Percentiles rank a stretch among this genome's conserved stretches.
phyloP scores from a whole-genome alignment of 768 basidiomycete genomes.

The Podaxis sp. region DNA sequence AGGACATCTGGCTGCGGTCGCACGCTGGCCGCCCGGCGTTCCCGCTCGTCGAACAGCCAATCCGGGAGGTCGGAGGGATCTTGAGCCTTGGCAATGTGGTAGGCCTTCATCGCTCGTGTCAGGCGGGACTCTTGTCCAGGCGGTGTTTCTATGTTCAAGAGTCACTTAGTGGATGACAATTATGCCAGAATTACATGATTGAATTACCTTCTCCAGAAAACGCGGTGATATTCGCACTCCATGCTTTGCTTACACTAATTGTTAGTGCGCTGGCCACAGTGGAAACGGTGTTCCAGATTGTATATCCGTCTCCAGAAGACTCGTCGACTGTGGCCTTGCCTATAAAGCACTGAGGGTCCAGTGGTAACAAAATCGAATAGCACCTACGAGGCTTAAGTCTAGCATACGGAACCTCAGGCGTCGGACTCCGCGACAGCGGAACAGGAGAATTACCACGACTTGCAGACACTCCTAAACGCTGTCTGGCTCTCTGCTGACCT shows the following conservation, averaged over 20 bases:
- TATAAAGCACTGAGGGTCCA: background rate
- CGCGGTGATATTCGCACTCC: constrained; percentile 43
- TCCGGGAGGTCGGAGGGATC: constrained; percentile 57
- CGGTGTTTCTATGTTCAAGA: constrained; percentile 39
- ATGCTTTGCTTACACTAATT: constrained; percentile 58
- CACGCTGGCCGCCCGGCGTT: constrained; percentile 37
- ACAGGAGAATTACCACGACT: background rate
- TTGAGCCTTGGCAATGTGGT: constrained; percentile 61
- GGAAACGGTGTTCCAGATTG: constrained; percentile 60
- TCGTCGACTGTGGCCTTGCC: background rate
- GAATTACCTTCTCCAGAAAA: constrained; percentile 45
- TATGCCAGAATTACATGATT: background rate
- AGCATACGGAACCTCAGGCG: background rate
- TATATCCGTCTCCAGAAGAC: constrained; percentile 10
- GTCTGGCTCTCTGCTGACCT: background rate
- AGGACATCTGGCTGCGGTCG: constrained; percentile 17
- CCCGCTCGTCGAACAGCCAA: constrained; percentile 64
- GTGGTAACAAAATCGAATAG: background rate
- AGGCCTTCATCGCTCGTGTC: constrained; percentile 65
- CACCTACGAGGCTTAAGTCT: background rate
- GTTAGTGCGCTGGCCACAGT: constrained; percentile 51
- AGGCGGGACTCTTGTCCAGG: constrained; percentile 60
- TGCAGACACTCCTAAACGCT: background rate
- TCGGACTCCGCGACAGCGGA: background rate
- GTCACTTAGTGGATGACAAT: background rate